phyloP scores from a whole-genome alignment of 1,284 basidiomycete species.

The Heterobasidion occidentale region DNA sequence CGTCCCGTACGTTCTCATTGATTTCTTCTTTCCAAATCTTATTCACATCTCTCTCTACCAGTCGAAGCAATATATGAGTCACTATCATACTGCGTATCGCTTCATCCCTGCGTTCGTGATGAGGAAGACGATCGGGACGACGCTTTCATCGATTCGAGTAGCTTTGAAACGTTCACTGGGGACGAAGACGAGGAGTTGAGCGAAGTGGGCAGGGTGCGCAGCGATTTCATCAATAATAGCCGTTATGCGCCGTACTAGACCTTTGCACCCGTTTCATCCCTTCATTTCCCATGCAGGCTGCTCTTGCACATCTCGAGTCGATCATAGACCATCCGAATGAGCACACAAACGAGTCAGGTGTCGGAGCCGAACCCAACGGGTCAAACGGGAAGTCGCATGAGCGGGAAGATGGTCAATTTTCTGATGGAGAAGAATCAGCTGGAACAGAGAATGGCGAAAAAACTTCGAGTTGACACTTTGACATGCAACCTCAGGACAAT shows the following conservation, averaged over 20 bases:
- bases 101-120: conserved; percentile 56
- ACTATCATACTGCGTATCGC: conserved; percentile 81
- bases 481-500: too few relatives aligned
- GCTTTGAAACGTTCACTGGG: conserved; percentile 56
- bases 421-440: conserved; percentile 14
- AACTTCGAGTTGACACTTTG: not conserved
- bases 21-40: not conserved
- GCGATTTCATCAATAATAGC: conserved; percentile 73
- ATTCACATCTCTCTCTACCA: conserved; percentile 22
- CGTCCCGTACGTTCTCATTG: conserved; percentile 47
- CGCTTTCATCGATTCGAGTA: conserved; percentile 46
- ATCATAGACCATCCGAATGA: conserved; percentile 54
- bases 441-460: conserved; percentile 3
- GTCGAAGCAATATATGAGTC: conserved; percentile 87
- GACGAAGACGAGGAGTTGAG: conserved; percentile 63
- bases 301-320: conserved; percentile 67
- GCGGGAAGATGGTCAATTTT: conserved; percentile 14
- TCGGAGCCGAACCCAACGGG: not conserved
- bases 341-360: conserved; percentile 7
- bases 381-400: conserved; percentile 2
- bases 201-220: conserved; percentile 91
- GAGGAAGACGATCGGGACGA: conserved; percentile 51
- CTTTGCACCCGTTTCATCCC: conserved; percentile 16
- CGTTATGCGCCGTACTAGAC: conserved; percentile 85
- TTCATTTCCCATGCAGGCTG: conserved; percentile 40